Percentiles rank a stretch among this genome's conserved stretches.
phyloP scores from a whole-genome alignment of 768 basidiomycete genomes.

The Leccinum incarnatum region DNA sequence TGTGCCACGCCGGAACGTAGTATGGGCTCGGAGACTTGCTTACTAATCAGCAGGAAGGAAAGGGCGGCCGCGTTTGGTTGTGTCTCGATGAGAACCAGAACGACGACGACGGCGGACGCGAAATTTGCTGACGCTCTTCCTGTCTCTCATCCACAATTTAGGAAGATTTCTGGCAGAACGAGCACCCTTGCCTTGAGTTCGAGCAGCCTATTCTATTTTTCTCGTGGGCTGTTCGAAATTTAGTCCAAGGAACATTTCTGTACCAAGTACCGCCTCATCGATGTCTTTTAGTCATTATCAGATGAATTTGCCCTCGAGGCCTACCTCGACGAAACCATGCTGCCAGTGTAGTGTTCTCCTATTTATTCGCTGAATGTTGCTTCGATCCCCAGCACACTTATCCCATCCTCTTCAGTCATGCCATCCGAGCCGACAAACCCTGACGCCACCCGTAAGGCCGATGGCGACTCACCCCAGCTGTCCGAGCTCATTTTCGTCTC shows the following conservation, averaged over 20 bases:
- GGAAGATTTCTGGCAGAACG: constrained; percentile 64
- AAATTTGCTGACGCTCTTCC: constrained; percentile 40
- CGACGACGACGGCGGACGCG: constrained; percentile 76
- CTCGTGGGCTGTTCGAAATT: constrained; percentile 73
- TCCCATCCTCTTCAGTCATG: constrained; percentile 23
- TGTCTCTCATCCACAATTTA: constrained; percentile 66
- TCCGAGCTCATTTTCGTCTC: constrained; percentile 65
- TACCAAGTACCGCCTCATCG: background rate
- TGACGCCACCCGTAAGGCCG: constrained; percentile 9
- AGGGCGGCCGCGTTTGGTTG: constrained; percentile 6
- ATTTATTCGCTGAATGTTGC: constrained; percentile 10
- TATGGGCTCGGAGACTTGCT: constrained; percentile 18
- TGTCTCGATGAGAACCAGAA: constrained; percentile 44
- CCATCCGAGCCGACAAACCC: constrained; percentile 11
- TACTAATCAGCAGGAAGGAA: constrained; percentile 40
- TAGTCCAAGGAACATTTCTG: constrained; percentile 62
- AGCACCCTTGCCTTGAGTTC: constrained; percentile 77
- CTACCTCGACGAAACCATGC: constrained; percentile 17
- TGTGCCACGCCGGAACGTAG: constrained; percentile 9
- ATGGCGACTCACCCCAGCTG: constrained; percentile 32
- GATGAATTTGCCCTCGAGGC: constrained; percentile 24
- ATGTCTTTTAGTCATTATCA: constrained; percentile 8
- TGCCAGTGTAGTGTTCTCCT: constrained; percentile 14
- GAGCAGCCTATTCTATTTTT: constrained; percentile 44
- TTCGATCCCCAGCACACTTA: background rate